Evolutionary conservation across 495 filamentous ascomycete genomes (phyloP).

Genomic region (Gamarada debralockiae): DNA sequence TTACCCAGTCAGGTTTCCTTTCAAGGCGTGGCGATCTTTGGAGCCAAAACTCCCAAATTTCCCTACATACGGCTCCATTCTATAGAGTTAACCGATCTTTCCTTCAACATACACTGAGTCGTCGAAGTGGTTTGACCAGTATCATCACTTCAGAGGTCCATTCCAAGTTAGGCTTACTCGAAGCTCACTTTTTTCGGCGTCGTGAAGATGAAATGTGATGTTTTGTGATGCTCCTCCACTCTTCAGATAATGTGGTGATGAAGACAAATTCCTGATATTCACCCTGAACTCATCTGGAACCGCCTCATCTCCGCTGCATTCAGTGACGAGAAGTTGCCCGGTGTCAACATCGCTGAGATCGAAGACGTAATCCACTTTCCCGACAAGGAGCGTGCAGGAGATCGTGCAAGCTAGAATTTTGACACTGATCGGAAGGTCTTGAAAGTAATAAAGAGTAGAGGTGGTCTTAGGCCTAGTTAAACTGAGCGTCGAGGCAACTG

Average conservation of each 20-base stretch:
- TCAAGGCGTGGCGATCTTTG: too few species aligned
- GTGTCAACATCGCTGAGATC: neutral
- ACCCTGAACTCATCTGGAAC: neutral
- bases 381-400: neutral
- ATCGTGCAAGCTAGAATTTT: neutral
- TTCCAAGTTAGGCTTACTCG: neutral
- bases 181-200: neutral
- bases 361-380: neutral
- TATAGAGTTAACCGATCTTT: too few species aligned
- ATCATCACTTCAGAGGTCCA: neutral
- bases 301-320: neutral
- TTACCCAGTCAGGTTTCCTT: too few species aligned
- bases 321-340: neutral
- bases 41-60: too few species aligned
- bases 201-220: neutral
- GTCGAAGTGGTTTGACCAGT: too few species aligned
- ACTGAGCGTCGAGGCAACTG: neutral
- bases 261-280: neutral
- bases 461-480: too few species aligned
- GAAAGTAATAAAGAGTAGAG: neutral
- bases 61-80: too few species aligned
- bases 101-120: too few species aligned
- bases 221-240: neutral
- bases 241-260: neutral
- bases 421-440: neutral